These are phyloP conservation scores for Curvularia sp. DNA, from an alignment of 2,329 filamentous ascomycete genomes.

Conservation along the genomic window DNA sequence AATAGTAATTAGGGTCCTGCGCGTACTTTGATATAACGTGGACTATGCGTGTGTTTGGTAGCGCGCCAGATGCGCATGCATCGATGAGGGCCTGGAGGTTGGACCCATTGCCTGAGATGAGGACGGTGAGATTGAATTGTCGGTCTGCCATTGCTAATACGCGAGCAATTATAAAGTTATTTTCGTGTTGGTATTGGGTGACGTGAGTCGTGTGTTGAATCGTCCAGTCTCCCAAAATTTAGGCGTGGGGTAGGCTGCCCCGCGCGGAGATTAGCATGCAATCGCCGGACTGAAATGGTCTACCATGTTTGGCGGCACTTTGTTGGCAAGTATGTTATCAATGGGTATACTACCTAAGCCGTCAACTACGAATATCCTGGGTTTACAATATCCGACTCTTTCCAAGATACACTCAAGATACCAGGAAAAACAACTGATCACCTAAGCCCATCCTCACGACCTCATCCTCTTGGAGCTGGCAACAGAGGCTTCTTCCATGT, in stretches of 20 bases:
- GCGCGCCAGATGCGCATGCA: slow-evolving; percentile 57
- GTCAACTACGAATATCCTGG: slow-evolving; percentile 4
- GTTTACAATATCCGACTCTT: too few relatives aligned
- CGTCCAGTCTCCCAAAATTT: slow-evolving; percentile 25
- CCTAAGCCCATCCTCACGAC: slow-evolving; percentile 18
- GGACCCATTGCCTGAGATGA: slow-evolving; percentile 69
- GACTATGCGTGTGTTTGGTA: slow-evolving; percentile 62
- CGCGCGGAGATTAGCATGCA: slow-evolving; percentile 18
- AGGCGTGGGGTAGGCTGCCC: slow-evolving; percentile 33
- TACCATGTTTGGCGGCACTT: background rate
- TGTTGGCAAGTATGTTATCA: background rate
- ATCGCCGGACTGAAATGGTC: slow-evolving; percentile 9
- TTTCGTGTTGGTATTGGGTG: background rate
- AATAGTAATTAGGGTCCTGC: background rate
- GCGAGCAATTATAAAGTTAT: background rate
- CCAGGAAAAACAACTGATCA: background rate
- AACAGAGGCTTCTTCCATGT: slow-evolving; percentile 37
- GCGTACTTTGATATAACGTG: slow-evolving; percentile 65
- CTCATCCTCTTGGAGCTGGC: slow-evolving; percentile 40
- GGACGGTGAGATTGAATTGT: slow-evolving; percentile 65
- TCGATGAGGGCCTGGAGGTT: slow-evolving; percentile 82
- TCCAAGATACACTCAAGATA: background rate
- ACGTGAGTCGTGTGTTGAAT: background rate
- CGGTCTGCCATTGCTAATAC: slow-evolving; percentile 29
- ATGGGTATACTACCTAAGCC: slow-evolving; percentile 17